A percentile compares a stretch with the other conserved stretches of the same genome.
phyloP scores from a whole-genome alignment of 1,139 yeast species.

The Oligophagozyma castellii region DNA sequence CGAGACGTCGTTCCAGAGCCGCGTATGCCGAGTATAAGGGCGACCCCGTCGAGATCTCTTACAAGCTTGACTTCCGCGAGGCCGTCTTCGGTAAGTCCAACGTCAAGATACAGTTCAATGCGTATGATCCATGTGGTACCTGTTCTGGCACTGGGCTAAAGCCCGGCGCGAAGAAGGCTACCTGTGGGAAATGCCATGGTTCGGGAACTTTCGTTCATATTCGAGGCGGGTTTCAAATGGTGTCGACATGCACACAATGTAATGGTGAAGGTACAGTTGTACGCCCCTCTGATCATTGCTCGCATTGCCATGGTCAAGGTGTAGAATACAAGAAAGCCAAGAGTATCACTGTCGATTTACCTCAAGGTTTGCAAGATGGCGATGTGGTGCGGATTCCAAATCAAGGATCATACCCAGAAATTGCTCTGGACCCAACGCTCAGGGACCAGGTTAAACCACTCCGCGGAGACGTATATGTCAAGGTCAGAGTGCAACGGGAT shows the following conservation, averaged over 20 bases:
- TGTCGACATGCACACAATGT: constrained; percentile 81
- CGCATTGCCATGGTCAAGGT: constrained; percentile 80
- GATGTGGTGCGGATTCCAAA: constrained; percentile 72
- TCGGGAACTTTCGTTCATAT: constrained; percentile 84
- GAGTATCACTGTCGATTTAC: constrained; percentile 66
- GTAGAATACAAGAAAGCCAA: constrained; percentile 49
- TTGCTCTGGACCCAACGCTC: constrained; percentile 43
- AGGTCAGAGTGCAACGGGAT: constrained; percentile 68
- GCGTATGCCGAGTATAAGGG: constrained; percentile 70
- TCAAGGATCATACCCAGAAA: constrained; percentile 81
- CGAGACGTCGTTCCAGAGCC: constrained; percentile 14
- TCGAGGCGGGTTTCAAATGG: constrained; percentile 94
- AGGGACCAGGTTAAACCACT: constrained; percentile 33
- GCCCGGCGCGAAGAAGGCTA: constrained; percentile 56
- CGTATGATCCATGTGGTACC: constrained; percentile 61
- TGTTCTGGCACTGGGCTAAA: constrained; percentile 84
- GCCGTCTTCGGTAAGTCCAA: constrained; percentile 68
- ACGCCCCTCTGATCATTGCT: constrained; percentile 57
- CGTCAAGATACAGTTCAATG: constrained; percentile 53
- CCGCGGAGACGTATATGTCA: constrained; percentile 79
- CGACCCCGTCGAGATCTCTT: constrained; percentile 72
- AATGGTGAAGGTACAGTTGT: constrained; percentile 79
- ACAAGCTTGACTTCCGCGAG: constrained; percentile 67
- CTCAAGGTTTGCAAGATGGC: constrained; percentile 82
- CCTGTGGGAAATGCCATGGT: constrained; percentile 86